Evolutionary conservation across 2,329 filamentous ascomycete species (phyloP).

Genomic region (Rhinocladiella similis): DNA sequence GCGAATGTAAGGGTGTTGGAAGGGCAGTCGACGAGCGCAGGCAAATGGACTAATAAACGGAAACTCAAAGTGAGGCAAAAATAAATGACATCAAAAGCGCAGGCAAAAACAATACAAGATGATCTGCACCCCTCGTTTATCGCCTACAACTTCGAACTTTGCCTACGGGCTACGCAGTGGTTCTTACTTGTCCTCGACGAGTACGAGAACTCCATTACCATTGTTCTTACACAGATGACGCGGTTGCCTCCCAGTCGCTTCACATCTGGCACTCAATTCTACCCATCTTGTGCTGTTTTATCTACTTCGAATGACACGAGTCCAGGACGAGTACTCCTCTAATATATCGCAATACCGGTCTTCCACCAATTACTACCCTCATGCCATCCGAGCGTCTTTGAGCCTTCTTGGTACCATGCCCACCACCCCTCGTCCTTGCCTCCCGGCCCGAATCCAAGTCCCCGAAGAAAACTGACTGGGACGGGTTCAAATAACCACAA

Average conservation of each 20-base stretch:
- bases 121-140: no score
- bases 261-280: no score
- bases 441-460: constrained; percentile 60
- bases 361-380: constrained; percentile 29
- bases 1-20: no score
- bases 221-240: no score
- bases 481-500: constrained; percentile 81
- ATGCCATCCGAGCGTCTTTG: constrained; percentile 25
- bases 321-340: background rate
- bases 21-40: background rate
- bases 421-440: constrained; percentile 61
- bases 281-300: no score
- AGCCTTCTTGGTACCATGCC: constrained; percentile 55
- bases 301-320: no score
- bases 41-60: background rate
- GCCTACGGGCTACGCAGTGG: no score
- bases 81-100: background rate
- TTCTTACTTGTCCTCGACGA: no score
- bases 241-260: no score
- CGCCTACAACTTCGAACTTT: no score
- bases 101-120: background rate
- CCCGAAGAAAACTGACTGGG: constrained; percentile 71
- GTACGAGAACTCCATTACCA: no score
- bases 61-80: background rate
- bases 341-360: constrained; percentile 30